Evolutionary conservation across 345 rosid genomes (phyloP), one percentile per base, ranked within the genome.

Genomic region (Acer negundo): DNA sequence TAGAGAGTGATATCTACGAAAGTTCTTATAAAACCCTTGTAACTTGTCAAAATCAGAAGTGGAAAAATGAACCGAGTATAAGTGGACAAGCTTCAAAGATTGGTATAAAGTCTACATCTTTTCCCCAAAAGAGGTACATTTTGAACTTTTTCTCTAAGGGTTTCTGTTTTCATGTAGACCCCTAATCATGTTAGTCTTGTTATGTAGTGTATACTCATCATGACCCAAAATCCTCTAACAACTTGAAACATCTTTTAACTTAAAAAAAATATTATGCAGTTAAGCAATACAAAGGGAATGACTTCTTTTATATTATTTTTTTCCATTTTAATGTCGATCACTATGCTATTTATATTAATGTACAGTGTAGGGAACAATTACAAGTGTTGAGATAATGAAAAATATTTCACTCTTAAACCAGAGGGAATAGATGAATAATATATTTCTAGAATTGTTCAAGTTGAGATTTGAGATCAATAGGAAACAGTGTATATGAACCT

Each of bases 111-210:
- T 84, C 76, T 76, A 15, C 69, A 28, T 69, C 81, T 74, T 82
- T 78, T 72, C 82, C 80, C 55, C 31, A 42, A 69, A 86, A 78
- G 80, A 86, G 93, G 98, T 94, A 82, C 47, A 35, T 75, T 75
- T 71, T 4, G 1, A 58, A 62, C 46, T 38, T 8, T 72, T 63
- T 72, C 58, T 58, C 20, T 4, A 28, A 73, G 51, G 46, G 28
- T 31, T 13, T 63, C n/a, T 17, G 16, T 49, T 16, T 56, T 75
- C 47, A 23, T 42, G 35, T 15, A 35, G 35, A 55, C 16, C 62
- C 44, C 38, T 26, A 53, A 73, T 38, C 51, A 35, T 35, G 28
- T 12, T 11, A 46, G 10, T 71, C 59, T 70, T 42, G 17, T 51
- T 64, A n/a, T 23, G 2, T 19, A 47, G 69, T 17, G 42, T 59